phyloP scores from a whole-genome alignment of 768 basidiomycete species.

The Hypsizygus marmoreus region DNA sequence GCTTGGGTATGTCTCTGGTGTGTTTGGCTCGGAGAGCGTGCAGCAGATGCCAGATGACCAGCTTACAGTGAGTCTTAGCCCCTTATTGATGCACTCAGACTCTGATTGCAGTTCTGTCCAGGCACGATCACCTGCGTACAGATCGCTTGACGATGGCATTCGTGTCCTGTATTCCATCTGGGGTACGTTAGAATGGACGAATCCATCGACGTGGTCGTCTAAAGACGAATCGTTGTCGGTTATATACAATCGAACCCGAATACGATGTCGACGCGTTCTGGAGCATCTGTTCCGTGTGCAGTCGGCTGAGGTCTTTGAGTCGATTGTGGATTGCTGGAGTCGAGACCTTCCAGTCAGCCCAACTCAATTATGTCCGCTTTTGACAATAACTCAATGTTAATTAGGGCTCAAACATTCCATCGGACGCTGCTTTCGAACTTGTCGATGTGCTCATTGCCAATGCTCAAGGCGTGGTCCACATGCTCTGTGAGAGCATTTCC shows the following conservation, averaged over 20 bases:
- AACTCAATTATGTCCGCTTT: background rate
- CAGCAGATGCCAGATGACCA: constrained; percentile 52
- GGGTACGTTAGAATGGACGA: constrained; percentile 58
- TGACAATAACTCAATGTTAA: constrained; percentile 10
- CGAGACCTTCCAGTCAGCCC: constrained; percentile 51
- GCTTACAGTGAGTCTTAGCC: constrained; percentile 47
- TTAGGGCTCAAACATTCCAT: constrained; percentile 39
- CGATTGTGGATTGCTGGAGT: constrained; percentile 82
- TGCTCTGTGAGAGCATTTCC: constrained; percentile 83
- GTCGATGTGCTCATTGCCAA: constrained; percentile 82
- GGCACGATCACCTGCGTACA: constrained; percentile 76
- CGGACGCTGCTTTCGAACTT: constrained; percentile 72
- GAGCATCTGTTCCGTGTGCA: constrained; percentile 86
- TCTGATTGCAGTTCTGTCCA: constrained; percentile 27
- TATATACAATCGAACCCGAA: constrained; percentile 65
- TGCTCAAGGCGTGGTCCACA: constrained; percentile 84
- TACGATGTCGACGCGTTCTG: constrained; percentile 75
- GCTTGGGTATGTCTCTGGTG: constrained; percentile 88
- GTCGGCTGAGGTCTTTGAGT: constrained; percentile 81
- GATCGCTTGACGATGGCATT: constrained; percentile 78
- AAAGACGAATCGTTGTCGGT: constrained; percentile 69
- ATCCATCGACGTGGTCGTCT: constrained; percentile 46
- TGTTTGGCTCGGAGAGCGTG: constrained; percentile 76
- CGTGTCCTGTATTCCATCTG: constrained; percentile 78
- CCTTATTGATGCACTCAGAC: background rate